phyloP scores from a whole-genome alignment of 352 stramenopile species.

The Phytophthora pluvialis region DNA sequence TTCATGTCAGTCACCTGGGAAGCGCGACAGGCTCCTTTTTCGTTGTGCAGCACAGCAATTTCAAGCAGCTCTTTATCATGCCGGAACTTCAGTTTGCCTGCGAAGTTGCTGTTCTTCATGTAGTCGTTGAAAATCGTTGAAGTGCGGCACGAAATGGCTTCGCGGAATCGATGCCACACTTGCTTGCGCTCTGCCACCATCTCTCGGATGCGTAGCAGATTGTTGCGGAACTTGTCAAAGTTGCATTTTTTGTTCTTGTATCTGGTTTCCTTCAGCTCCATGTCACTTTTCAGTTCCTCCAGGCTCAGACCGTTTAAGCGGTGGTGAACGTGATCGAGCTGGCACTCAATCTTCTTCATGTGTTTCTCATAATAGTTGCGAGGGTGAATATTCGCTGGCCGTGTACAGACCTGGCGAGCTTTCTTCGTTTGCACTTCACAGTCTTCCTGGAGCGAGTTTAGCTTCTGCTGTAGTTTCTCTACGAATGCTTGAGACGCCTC shows the following conservation, averaged over 20 bases:
- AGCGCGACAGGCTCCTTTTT: constrained; percentile 62
- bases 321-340: constrained; percentile 76
- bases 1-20: constrained; percentile 96
- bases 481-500: constrained; percentile 51
- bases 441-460: constrained; percentile 58
- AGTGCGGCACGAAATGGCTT: constrained; percentile 78
- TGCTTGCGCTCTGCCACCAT: constrained; percentile 83
- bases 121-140: constrained; percentile 86
- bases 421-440: constrained; percentile 69
- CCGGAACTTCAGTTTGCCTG: constrained; percentile 81
- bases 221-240: constrained; percentile 65
- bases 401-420: constrained; percentile 65
- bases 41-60: constrained; percentile 84
- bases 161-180: constrained; percentile 79
- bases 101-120: constrained; percentile 89
- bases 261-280: constrained; percentile 77
- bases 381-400: constrained; percentile 61
- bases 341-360: constrained; percentile 76
- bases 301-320: constrained; percentile 87
- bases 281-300: constrained; percentile 71
- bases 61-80: constrained; percentile 79
- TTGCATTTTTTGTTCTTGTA: constrained; percentile 69
- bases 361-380: constrained; percentile 85
- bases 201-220: constrained; percentile 59
- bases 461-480: constrained; percentile 52